Base-by-base conservation (phyloP, 176 grass and related monocot species). In the Pontederia paniculata region DNA sequence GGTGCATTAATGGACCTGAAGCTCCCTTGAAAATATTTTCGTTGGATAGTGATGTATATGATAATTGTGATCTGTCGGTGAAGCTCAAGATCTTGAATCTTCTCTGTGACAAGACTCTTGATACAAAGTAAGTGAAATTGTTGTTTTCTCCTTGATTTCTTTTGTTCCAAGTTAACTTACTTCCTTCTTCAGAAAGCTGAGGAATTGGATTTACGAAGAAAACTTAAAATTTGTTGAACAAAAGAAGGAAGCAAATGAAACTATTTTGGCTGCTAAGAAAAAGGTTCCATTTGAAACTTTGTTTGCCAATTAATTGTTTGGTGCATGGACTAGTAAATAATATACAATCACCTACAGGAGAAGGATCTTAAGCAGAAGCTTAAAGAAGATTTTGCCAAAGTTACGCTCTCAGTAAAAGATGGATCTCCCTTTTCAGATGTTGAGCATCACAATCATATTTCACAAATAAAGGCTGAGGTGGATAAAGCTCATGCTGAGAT, bases 41-140 rank as follows among this genome's bases (percentile, higher is more conserved):
- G 25, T 67, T 81, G n/a, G 73, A 62, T 54, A 65, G 80, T 60
- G 86, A 74, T 21, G 83, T 62, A 74, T 97, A 97, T 81, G 82
- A 84, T 61, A 81, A 69, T 53, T 70, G 89, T 65, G 68, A 70
- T 61, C 46, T 75, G 41, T 81, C 73, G 69, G 22, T 66, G 45
- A 97, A 97, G 57, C 78, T 90, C 16, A 44, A 19, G 56, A 49
- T 97, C 49, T 65, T 97, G 55, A 97, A 97, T 87, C 81, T 88
- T 69, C 50, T 97, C 0, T 97, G 86, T 69, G 83, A 97, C 60
- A 77, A 78, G 75, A 54, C 71, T 37, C 82, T 97, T 18, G 80
- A 51, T 54, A 88, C 83, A n/a, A 77, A 45, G 90, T 88, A 71
- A 82, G 80, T 84, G 70, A 17, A 12, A 47, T 23, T 9, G 16